Conservation (phyloP, 2,329 filamentous ascomycete species). For the Didymella glomerata region DNA sequence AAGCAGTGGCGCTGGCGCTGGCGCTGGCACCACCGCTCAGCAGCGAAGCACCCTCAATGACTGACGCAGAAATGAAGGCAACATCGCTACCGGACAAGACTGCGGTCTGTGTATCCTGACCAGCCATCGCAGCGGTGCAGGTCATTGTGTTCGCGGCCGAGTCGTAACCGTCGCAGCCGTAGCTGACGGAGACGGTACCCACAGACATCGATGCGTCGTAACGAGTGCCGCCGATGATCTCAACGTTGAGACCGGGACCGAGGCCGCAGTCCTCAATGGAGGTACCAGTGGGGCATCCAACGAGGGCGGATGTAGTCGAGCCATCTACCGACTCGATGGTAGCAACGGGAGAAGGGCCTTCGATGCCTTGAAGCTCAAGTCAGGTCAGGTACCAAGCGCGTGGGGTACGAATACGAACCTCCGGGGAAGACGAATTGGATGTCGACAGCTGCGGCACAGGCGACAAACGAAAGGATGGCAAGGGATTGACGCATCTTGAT, state of each 20-base stretch:
- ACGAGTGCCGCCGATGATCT: slow-evolving; percentile 24
- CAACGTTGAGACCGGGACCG: slow-evolving; percentile 32
- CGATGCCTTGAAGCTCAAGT: slow-evolving; percentile 20
- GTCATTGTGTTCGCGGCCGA: slow-evolving; percentile 32
- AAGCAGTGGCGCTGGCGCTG: slow-evolving; percentile 7
- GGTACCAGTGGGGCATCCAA: slow-evolving; percentile 34
- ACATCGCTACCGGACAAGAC: slow-evolving; percentile 31
- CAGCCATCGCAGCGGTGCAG: slow-evolving; percentile 36
- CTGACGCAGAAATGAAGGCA: slow-evolving; percentile 32
- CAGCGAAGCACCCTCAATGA: slow-evolving; percentile 36
- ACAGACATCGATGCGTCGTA: slow-evolving; percentile 34
- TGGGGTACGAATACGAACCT: slow-evolving; percentile 23
- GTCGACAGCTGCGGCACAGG: slow-evolving; percentile 29
- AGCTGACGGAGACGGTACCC: slow-evolving; percentile 31
- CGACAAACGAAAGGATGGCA: slow-evolving; percentile 29
- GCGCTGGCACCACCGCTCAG: slow-evolving; percentile 28
- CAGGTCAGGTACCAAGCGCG: background rate
- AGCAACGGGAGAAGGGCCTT: slow-evolving; percentile 35
- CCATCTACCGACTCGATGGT: slow-evolving; percentile 33
- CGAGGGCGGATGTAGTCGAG: slow-evolving; percentile 33
- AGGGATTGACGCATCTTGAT: slow-evolving; percentile 36
- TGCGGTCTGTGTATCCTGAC: slow-evolving; percentile 29
- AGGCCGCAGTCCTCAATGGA: slow-evolving; percentile 38
- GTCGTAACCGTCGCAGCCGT: slow-evolving; percentile 39
- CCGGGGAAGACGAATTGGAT: slow-evolving; percentile 36